Evolutionary conservation across 2,329 filamentous ascomycete genomes (phyloP).

Genomic region (Penicillium sp.): DNA sequence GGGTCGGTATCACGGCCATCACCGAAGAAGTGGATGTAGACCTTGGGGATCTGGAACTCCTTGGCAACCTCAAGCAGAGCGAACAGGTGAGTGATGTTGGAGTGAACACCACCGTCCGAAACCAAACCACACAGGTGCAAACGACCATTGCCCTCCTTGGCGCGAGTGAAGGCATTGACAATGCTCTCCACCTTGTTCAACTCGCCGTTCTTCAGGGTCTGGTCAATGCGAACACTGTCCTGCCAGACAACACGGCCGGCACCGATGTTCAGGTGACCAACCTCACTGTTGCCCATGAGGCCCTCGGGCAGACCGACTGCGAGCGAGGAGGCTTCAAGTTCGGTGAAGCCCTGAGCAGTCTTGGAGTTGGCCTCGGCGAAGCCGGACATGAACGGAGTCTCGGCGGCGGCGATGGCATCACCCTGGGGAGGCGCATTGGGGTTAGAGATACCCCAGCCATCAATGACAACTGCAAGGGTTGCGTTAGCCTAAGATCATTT

Average conservation of each 20-base stretch:
- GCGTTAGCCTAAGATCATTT: slow-evolving; percentile 16
- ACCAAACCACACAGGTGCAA: slow-evolving; percentile 90
- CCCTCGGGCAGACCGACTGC: slow-evolving; percentile 95
- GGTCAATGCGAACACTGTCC: slow-evolving; percentile 94
- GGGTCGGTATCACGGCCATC: slow-evolving; percentile 98
- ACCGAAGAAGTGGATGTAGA: slow-evolving; percentile 98
- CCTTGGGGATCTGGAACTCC: slow-evolving; percentile 79
- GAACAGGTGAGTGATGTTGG: slow-evolving; percentile 91
- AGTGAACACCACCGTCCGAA: slow-evolving; percentile 94
- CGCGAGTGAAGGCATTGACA: slow-evolving; percentile 71
- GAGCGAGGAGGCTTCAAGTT: slow-evolving; percentile 92
- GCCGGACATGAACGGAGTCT: slow-evolving; percentile 92
- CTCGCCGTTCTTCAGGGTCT: slow-evolving; percentile 82
- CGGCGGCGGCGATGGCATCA: slow-evolving; percentile 90
- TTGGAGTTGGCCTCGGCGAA: slow-evolving; percentile 67
- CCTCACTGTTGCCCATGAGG: slow-evolving; percentile 98
- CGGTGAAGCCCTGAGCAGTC: slow-evolving; percentile 78
- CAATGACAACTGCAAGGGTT: slow-evolving; percentile 79
- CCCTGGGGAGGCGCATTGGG: slow-evolving; percentile 79
- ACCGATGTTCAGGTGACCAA: slow-evolving; percentile 97
- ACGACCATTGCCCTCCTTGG: slow-evolving; percentile 84
- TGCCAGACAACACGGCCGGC: slow-evolving; percentile 98
- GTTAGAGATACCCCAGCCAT: slow-evolving; percentile 91
- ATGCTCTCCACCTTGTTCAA: slow-evolving; percentile 75
- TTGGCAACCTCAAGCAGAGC: slow-evolving; percentile 87